A percentile compares a stretch with the other conserved stretches of the same genome.
phyloP scores from a whole-genome alignment of 306 rosid species.

The Pyrus bretschneideri region DNA sequence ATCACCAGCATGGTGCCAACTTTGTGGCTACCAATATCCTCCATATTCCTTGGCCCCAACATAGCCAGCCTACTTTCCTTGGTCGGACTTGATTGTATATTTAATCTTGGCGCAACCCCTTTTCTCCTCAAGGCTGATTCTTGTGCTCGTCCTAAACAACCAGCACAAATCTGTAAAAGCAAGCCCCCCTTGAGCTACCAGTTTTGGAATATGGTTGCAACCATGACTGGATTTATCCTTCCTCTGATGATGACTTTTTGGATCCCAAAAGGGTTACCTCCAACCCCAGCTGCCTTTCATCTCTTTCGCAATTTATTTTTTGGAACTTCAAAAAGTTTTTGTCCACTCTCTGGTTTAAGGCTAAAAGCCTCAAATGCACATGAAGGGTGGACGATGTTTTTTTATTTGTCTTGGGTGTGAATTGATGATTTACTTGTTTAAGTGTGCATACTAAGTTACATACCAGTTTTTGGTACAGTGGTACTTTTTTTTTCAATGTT shows the following conservation, averaged over 20 bases:
- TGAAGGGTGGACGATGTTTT: no score
- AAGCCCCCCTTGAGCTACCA: conserved; percentile 83
- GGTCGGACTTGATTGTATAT: conserved; percentile 85
- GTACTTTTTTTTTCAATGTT: no score
- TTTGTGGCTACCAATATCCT: conserved; percentile 81
- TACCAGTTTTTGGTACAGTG: no score
- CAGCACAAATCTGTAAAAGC: conserved; percentile 46
- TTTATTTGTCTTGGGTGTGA: no score
- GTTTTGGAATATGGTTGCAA: conserved; percentile 79
- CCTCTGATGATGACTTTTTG: conserved; percentile 52
- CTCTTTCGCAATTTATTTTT: conserved; percentile 50
- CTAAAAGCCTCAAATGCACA: no score
- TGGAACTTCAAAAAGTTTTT: no score
- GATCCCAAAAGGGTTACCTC: conserved; percentile 54
- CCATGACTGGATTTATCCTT: conserved; percentile 53
- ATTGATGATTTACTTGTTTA: no score
- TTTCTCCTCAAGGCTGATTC: conserved; percentile 95
- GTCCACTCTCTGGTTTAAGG: no score
- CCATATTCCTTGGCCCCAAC: conserved; percentile 75
- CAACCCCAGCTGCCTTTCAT: conserved; percentile 64
- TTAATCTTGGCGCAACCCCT: conserved; percentile 80
- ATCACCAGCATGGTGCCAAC: conserved; percentile 80
- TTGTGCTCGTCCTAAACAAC: conserved; percentile 51
- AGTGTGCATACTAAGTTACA: no score
- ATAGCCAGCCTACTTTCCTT: conserved; percentile 80